A percentile compares a stretch with the other conserved stretches of the same genome.
Evolutionary conservation across 768 basidiomycete genomes (phyloP).

Genomic region (Naganishia kalamii): DNA sequence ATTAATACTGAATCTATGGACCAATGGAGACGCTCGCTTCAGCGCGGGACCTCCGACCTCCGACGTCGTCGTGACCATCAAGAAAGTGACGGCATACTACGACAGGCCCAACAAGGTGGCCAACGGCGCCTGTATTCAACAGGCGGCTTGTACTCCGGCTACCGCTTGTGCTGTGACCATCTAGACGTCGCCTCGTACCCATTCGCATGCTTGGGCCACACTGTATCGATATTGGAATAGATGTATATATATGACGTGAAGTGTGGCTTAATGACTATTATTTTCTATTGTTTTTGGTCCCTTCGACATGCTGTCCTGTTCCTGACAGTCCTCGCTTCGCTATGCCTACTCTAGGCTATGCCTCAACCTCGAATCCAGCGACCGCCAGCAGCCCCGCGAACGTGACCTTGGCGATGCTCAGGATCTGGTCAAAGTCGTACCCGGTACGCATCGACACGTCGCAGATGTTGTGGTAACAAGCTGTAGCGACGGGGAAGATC

Average conservation of each 20-base stretch:
- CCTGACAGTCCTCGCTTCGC: neutral
- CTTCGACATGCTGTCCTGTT: too few relatives aligned
- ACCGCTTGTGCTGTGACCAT: too few relatives aligned
- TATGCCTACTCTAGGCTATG: neutral
- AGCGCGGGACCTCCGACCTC: slow-evolving; percentile 23
- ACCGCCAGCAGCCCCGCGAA: slow-evolving; percentile 66
- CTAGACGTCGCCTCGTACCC: too few relatives aligned
- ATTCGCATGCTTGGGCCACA: too few relatives aligned
- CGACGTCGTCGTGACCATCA: slow-evolving; percentile 20
- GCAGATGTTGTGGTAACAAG: slow-evolving; percentile 50
- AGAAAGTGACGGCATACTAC: neutral
- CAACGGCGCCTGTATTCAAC: neutral
- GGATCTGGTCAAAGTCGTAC: slow-evolving; percentile 76
- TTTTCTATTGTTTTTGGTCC: too few relatives aligned
- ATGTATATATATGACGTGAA: too few relatives aligned
- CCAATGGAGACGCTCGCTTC: slow-evolving; percentile 21
- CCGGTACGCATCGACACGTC: slow-evolving; percentile 72
- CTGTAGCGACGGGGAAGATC: neutral
- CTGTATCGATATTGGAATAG: too few relatives aligned
- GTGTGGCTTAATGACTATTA: too few relatives aligned
- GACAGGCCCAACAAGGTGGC: neutral
- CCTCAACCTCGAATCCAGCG: slow-evolving; percentile 48
- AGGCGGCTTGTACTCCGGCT: too few relatives aligned
- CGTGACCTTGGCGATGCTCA: slow-evolving; percentile 80
- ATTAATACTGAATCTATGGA: slow-evolving; percentile 22